phyloP scores from a whole-genome alignment of 2,329 filamentous ascomycete species.

The Alternaria triticimaculans region DNA sequence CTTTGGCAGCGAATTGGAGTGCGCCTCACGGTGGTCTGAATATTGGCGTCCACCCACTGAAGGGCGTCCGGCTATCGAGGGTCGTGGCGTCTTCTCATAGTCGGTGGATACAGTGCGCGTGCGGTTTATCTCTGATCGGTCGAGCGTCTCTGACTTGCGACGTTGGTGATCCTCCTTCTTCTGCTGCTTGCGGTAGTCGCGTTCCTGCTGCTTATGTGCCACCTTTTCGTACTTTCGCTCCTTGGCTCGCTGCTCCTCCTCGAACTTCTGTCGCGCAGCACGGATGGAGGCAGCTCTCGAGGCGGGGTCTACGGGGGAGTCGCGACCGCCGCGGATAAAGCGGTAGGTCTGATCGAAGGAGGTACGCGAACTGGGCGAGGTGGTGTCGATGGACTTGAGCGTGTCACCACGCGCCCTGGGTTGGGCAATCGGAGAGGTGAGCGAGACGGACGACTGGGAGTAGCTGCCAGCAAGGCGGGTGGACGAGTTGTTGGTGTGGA shows the following conservation, averaged over 20 bases:
- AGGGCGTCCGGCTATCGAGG: conserved; percentile 41
- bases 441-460: conserved; percentile 61
- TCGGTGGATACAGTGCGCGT: conserved; percentile 41
- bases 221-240: conserved; percentile 62
- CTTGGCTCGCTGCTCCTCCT: conserved; percentile 65
- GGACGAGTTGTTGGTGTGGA: conserved; percentile 49
- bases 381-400: conserved; percentile 56
- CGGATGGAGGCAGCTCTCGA: conserved; percentile 63
- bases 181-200: conserved; percentile 52
- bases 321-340: conserved; percentile 57
- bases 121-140: conserved; percentile 36
- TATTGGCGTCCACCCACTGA: conserved; percentile 48
- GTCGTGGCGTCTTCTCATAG: conserved; percentile 38
- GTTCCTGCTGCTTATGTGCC: conserved; percentile 54
- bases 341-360: conserved; percentile 64
- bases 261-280: conserved; percentile 63
- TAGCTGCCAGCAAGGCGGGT: conserved; percentile 56
- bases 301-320: conserved; percentile 57
- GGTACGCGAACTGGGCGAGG: conserved; percentile 61
- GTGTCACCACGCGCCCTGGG: conserved; percentile 58
- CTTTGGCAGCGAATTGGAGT: conserved; percentile 45
- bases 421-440: conserved; percentile 51
- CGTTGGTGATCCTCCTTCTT: conserved; percentile 53
- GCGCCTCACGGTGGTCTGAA: conserved; percentile 45
- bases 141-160: conserved; percentile 50